These are phyloP conservation scores for Cadophora luteo-olivacea DNA, from an alignment of 2,329 filamentous ascomycete species.

Conservation along the genomic window DNA sequence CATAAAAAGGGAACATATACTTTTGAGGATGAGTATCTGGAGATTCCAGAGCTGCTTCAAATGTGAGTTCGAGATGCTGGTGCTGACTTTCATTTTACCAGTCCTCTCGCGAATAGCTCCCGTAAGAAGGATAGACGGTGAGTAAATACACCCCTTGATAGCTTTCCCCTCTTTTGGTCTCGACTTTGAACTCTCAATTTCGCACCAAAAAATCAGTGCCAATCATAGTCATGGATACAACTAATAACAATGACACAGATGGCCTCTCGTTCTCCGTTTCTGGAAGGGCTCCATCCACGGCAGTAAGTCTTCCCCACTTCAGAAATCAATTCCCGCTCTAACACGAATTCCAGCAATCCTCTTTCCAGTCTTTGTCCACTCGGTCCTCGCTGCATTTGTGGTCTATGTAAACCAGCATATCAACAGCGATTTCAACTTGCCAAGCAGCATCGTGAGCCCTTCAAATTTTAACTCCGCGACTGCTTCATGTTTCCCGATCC, in stretches of 20 bases:
- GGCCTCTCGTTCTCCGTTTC: slow-evolving; percentile 69
- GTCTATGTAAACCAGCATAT: slow-evolving; percentile 63
- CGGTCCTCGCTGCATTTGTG: slow-evolving; percentile 62
- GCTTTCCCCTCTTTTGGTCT: not conserved
- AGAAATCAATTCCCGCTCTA: not conserved
- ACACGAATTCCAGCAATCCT: slow-evolving; percentile 52
- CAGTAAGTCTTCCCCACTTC: slow-evolving; percentile 30
- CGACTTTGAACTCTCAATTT: not conserved
- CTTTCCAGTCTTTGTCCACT: slow-evolving; percentile 62
- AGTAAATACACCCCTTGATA: not conserved
- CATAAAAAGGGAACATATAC: not conserved
- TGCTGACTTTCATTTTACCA: slow-evolving; percentile 18
- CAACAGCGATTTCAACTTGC: slow-evolving; percentile 58
- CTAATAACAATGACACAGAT: slow-evolving; percentile 48
- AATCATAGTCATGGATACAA: not conserved
- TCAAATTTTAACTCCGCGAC: not conserved
- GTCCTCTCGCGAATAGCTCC: slow-evolving; percentile 40
- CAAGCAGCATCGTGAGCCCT: slow-evolving; percentile 58
- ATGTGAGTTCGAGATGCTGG: slow-evolving; percentile 20
- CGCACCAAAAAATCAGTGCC: not conserved
- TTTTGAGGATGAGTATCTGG: not conserved
- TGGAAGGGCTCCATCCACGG: slow-evolving; percentile 68
- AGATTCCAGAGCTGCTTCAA: not conserved
- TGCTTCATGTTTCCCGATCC: not conserved
- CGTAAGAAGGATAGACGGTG: slow-evolving; percentile 43